phyloP scores from a whole-genome alignment of 2,329 filamentous ascomycete species.

The Eutypa lata region DNA sequence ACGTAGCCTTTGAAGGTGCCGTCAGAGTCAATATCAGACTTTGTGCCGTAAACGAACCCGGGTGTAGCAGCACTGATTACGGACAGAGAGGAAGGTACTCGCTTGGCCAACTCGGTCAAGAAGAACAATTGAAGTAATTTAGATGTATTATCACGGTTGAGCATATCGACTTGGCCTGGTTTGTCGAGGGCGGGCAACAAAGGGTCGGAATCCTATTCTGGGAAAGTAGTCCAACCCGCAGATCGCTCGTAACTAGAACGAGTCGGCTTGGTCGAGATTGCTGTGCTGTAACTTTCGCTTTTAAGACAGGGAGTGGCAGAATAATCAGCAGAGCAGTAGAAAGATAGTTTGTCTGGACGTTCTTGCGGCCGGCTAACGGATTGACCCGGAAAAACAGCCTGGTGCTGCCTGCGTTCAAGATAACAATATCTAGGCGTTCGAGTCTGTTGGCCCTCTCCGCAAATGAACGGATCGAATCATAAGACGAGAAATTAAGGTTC shows the following conservation, averaged over 20 bases:
- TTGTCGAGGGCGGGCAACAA: not conserved
- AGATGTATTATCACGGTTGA: not conserved
- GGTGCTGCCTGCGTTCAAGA: not conserved
- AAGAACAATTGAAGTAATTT: not conserved
- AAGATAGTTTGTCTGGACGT: conserved; percentile 1
- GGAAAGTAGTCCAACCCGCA: conserved; percentile 1
- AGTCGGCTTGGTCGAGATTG: not conserved
- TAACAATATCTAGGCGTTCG: conserved; percentile 31
- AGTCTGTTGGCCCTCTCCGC: conserved; percentile 27
- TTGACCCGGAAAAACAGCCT: not conserved
- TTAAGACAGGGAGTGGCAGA: not conserved
- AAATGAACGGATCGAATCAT: conserved; percentile 37
- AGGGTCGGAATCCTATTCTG: not conserved
- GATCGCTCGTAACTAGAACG: not conserved
- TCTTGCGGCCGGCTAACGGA: not conserved
- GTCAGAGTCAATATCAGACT: not conserved
- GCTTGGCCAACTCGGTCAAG: not conserved
- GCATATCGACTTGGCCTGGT: not conserved
- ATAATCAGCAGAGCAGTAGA: conserved; percentile 1
- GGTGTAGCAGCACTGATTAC: not conserved
- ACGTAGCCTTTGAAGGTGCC: not conserved
- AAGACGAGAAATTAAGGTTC: conserved; percentile 36
- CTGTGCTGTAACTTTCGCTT: not conserved
- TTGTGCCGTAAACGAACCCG: not conserved
- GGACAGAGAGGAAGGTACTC: not conserved